Evolutionary conservation across 1,284 basidiomycete species (phyloP).

Genomic region (Ustilago curta): DNA sequence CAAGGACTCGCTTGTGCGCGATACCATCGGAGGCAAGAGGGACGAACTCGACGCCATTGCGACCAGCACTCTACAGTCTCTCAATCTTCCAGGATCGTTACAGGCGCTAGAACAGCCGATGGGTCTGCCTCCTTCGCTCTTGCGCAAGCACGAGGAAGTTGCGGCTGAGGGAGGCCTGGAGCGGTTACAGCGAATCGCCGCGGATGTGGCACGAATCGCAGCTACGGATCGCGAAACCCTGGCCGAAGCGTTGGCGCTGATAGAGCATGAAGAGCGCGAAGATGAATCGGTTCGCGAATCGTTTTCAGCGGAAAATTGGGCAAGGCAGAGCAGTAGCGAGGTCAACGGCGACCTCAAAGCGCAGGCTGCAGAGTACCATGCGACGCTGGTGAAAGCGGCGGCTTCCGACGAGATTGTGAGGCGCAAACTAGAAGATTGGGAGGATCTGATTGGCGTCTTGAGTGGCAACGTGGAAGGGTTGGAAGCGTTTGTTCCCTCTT

Average conservation of each 20-base stretch:
- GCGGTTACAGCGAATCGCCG: slow-evolving; percentile 79
- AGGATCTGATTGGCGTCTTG: slow-evolving; percentile 37
- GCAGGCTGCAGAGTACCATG: slow-evolving; percentile 50
- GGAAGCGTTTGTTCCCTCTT: slow-evolving; percentile 38
- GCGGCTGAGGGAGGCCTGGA: slow-evolving; percentile 80
- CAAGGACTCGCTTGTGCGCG: slow-evolving; percentile 79
- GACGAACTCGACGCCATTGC: slow-evolving; percentile 77
- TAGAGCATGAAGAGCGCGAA: slow-evolving; percentile 89
- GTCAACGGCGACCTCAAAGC: slow-evolving; percentile 58
- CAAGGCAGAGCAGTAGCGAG: slow-evolving; percentile 74
- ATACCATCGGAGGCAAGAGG: slow-evolving; percentile 76
- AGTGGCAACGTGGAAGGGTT: slow-evolving; percentile 27
- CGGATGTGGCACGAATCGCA: slow-evolving; percentile 79
- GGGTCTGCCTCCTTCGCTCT: slow-evolving; percentile 86
- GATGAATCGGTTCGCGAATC: slow-evolving; percentile 76
- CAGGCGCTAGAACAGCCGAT: slow-evolving; percentile 88
- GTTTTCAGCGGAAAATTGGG: slow-evolving; percentile 72
- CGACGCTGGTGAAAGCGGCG: slow-evolving; percentile 53
- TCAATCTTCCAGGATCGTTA: slow-evolving; percentile 86
- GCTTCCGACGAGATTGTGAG: slow-evolving; percentile 70
- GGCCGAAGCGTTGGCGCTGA: slow-evolving; percentile 83
- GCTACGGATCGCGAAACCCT: slow-evolving; percentile 77
- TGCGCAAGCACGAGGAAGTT: slow-evolving; percentile 88
- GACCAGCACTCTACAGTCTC: slow-evolving; percentile 76
- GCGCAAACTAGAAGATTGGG: slow-evolving; percentile 69